These are phyloP conservation scores for Chrysoporthe austroafricana DNA, from an alignment of 2,329 filamentous ascomycete species.

Conservation along the genomic window DNA sequence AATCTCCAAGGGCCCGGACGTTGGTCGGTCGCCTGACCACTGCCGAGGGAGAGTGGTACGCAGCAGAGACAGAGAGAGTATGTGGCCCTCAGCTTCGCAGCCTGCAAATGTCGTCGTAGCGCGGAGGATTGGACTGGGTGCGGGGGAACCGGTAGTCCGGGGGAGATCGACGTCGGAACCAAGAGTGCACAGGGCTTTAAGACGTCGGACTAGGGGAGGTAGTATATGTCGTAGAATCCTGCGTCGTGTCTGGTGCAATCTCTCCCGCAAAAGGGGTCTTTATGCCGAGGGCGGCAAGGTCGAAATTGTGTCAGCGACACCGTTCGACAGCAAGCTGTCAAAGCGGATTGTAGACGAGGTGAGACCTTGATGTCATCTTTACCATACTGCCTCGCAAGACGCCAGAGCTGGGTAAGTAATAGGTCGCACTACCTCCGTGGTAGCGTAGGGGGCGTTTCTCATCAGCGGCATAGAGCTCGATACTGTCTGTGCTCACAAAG, in stretches of 20 bases:
- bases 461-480: background rate
- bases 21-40: background rate
- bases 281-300: too few relatives aligned
- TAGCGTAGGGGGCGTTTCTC: background rate
- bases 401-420: background rate
- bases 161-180: conserved; percentile 13
- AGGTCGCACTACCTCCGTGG: background rate
- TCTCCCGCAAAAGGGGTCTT: background rate
- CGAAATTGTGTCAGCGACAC: conserved; percentile 2
- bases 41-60: background rate
- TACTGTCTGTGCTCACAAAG: background rate
- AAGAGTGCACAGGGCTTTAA: background rate
- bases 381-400: background rate
- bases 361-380: conserved; percentile 13
- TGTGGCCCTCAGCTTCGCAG: conserved; percentile 6
- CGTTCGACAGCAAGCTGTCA: conserved; percentile 13
- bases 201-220: background rate
- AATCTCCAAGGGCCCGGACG: background rate
- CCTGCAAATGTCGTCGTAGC: background rate
- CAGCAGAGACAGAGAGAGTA: conserved; percentile 4
- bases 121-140: conserved; percentile 3
- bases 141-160: background rate
- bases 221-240: background rate
- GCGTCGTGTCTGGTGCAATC: background rate
- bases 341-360: conserved; percentile 10